Conservation (phyloP, 2,329 filamentous ascomycete species). For the Calonectria pteridis region DNA sequence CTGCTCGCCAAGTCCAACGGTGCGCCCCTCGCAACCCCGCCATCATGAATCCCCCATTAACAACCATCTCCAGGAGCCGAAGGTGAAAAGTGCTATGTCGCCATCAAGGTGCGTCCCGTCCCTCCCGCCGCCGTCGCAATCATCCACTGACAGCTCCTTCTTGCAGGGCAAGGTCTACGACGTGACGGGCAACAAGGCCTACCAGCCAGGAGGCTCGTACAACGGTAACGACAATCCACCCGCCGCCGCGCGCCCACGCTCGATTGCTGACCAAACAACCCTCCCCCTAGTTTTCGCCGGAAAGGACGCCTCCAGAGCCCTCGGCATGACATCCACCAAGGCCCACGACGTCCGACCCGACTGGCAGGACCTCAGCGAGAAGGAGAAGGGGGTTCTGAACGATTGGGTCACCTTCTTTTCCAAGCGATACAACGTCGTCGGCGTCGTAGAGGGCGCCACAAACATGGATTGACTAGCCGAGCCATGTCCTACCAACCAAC, state of each 20-base stretch:
- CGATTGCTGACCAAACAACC: constrained; percentile 23
- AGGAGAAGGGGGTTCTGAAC: constrained; percentile 85
- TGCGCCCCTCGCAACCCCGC: constrained; percentile 54
- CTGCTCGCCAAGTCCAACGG: constrained; percentile 87
- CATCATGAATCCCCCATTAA: constrained; percentile 34
- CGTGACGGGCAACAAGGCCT: constrained; percentile 89
- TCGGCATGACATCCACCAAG: constrained; percentile 89
- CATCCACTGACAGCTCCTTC: background rate
- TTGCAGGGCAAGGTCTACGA: constrained; percentile 90
- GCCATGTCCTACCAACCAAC: constrained; percentile 31
- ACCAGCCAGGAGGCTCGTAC: constrained; percentile 86
- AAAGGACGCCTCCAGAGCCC: constrained; percentile 93
- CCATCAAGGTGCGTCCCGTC: constrained; percentile 69
- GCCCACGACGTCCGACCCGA: constrained; percentile 84
- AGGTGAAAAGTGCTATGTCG: constrained; percentile 75
- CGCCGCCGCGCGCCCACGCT: background rate
- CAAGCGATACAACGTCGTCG: constrained; percentile 94
- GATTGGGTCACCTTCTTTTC: constrained; percentile 98
- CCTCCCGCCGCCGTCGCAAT: background rate
- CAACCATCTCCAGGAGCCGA: constrained; percentile 65
- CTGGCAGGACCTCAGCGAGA: constrained; percentile 85
- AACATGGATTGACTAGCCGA: constrained; percentile 60
- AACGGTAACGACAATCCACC: constrained; percentile 70
- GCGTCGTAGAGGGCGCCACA: constrained; percentile 71
- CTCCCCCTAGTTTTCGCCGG: constrained; percentile 84